Conservation (phyloP, 2,329 filamentous ascomycete species). For the Colletotrichum endophyticum region DNA sequence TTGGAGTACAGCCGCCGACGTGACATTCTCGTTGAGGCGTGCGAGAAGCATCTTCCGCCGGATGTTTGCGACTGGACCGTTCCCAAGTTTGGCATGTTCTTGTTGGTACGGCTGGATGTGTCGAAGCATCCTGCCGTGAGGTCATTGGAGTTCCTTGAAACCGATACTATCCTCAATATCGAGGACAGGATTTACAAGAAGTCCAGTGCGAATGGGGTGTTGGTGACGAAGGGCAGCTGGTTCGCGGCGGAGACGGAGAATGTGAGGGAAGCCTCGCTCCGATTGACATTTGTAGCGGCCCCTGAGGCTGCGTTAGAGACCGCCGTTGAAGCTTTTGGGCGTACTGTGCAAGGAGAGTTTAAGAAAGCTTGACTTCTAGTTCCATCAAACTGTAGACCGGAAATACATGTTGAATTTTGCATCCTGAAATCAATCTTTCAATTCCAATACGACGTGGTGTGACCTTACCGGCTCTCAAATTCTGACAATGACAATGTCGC, state of each 20-base stretch:
- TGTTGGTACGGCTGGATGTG: background rate
- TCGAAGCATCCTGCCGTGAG: background rate
- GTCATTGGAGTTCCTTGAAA: accelerated
- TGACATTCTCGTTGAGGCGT: background rate
- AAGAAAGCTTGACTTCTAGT: too few species aligned
- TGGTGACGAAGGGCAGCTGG: background rate
- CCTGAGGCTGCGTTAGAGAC: background rate
- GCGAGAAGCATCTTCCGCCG: background rate
- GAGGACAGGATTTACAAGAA: background rate
- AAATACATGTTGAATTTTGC: too few species aligned
- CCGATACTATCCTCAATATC: background rate
- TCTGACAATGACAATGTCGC: too few species aligned
- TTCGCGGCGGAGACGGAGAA: background rate
- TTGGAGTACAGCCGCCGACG: background rate
- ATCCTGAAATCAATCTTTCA: too few species aligned
- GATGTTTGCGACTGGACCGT: background rate
- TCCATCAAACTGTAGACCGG: too few species aligned
- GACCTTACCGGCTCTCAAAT: too few species aligned
- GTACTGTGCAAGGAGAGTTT: background rate
- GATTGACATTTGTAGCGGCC: background rate
- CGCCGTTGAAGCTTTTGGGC: background rate
- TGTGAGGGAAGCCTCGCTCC: background rate
- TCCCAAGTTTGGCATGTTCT: background rate
- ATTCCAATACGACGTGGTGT: too few species aligned
- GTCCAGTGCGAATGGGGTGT: background rate